phyloP scores from a whole-genome alignment of 139 green algal genomes.

The Chlamydomonas eustigma region DNA sequence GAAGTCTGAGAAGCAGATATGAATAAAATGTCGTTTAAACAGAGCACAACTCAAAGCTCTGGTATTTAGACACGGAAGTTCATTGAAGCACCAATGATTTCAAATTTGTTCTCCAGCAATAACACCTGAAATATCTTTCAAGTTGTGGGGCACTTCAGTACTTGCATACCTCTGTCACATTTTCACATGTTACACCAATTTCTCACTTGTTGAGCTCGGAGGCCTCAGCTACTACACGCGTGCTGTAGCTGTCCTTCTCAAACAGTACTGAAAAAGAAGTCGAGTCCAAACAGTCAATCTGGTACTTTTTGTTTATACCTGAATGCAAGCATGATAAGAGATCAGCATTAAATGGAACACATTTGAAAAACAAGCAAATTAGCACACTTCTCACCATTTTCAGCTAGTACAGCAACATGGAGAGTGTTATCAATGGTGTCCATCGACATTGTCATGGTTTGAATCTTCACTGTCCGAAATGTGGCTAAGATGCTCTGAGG shows the following conservation, averaged over 20 bases:
- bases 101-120: too few species aligned
- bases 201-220: neutral
- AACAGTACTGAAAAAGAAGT: neutral
- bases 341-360: neutral
- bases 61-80: too few species aligned
- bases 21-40: too few species aligned
- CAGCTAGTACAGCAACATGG: neutral
- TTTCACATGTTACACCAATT: too few species aligned
- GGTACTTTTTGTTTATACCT: neutral
- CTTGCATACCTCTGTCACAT: too few species aligned
- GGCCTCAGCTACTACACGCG: neutral
- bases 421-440: neutral
- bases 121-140: too few species aligned
- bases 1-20: neutral
- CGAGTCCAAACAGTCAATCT: neutral
- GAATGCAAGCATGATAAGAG: too few species aligned
- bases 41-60: too few species aligned
- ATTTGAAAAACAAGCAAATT: neutral
- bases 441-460: neutral
- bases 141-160: too few species aligned
- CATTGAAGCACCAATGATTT: too few species aligned
- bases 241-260: neutral
- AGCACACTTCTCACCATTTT: neutral
- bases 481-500: neutral
- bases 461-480: neutral